These are phyloP conservation scores for Tolypocladium ovalisporum DNA, from an alignment of 2,329 filamentous ascomycete species.

Conservation along the genomic window DNA sequence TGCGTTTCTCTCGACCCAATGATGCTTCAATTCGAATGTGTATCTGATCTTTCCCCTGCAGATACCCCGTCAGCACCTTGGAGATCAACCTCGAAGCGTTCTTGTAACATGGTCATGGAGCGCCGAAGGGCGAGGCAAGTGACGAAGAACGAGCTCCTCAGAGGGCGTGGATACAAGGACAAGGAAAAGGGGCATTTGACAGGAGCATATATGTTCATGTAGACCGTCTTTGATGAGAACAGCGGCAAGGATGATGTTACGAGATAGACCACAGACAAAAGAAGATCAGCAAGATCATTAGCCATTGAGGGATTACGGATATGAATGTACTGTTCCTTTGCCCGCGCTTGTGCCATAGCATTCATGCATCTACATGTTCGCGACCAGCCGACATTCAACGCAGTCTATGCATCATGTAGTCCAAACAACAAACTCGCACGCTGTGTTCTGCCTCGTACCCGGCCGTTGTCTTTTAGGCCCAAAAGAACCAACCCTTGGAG, in stretches of 20 bases:
- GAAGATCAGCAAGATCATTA: not conserved
- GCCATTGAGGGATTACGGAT: not conserved
- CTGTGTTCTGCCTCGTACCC: not conserved
- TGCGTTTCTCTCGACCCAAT: conserved; percentile 25
- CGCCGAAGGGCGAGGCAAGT: not conserved
- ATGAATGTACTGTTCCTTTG: not conserved
- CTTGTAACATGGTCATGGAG: conserved; percentile 40
- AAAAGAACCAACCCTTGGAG: not conserved
- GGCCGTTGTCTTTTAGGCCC: not conserved
- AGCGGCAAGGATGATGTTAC: conserved; percentile 9
- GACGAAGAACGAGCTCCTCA: not conserved
- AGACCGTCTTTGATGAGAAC: conserved; percentile 1
- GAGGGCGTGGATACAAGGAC: not conserved
- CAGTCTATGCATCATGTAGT: not conserved
- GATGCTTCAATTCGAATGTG: not conserved
- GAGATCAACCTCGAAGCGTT: conserved; percentile 94
- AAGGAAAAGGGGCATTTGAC: not conserved
- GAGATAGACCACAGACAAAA: conserved; percentile 15
- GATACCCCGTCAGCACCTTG: conserved; percentile 84
- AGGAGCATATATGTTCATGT: not conserved
- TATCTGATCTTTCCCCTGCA: conserved; percentile 15
- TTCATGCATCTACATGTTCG: not conserved
- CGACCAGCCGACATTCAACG: not conserved
- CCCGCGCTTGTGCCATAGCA: not conserved
- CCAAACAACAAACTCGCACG: not conserved